phyloP scores from a whole-genome alignment of 768 basidiomycete species.

The Mycena galericulata region DNA sequence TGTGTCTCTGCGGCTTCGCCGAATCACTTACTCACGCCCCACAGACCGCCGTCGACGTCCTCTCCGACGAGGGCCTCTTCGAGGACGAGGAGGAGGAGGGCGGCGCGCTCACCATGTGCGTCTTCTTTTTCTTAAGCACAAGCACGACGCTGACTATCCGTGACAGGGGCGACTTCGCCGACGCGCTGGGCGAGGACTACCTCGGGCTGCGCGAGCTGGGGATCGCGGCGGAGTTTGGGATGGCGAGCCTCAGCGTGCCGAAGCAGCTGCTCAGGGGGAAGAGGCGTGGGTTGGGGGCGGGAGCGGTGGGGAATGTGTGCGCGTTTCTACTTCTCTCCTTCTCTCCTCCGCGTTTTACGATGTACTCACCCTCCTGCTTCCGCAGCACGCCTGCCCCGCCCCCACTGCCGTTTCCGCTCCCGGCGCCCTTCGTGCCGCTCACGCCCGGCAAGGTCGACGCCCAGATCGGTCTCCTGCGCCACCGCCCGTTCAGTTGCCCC shows the following conservation, averaged over 20 bases:
- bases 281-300: slow-evolving; percentile 52
- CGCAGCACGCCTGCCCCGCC: slow-evolving; percentile 75
- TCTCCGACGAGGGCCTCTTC: slow-evolving; percentile 74
- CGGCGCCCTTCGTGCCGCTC: slow-evolving; percentile 83
- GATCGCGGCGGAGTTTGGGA: slow-evolving; percentile 86
- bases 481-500: slow-evolving; percentile 64
- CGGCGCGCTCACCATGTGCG: slow-evolving; percentile 70
- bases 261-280: slow-evolving; percentile 80
- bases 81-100: slow-evolving; percentile 75
- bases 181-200: slow-evolving; percentile 92
- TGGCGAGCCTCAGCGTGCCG: slow-evolving; percentile 83
- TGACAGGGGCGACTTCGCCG: slow-evolving; percentile 90
- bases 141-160: too few species aligned
- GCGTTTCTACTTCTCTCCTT: slow-evolving; percentile 44
- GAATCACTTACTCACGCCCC: too few species aligned
- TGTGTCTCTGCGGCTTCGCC: slow-evolving; percentile 51
- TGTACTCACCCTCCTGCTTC: background rate
- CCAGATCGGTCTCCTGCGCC: slow-evolving; percentile 88
- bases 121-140: too few species aligned
- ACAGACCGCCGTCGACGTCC: slow-evolving; percentile 62
- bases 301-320: slow-evolving; percentile 59
- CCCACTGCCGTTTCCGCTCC: slow-evolving; percentile 87
- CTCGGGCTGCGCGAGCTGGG: slow-evolving; percentile 90
- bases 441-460: slow-evolving; percentile 71
- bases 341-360: too few species aligned